Base-by-base conservation (phyloP, 345 rosid species). In the Lenwebbia sp. region DNA sequence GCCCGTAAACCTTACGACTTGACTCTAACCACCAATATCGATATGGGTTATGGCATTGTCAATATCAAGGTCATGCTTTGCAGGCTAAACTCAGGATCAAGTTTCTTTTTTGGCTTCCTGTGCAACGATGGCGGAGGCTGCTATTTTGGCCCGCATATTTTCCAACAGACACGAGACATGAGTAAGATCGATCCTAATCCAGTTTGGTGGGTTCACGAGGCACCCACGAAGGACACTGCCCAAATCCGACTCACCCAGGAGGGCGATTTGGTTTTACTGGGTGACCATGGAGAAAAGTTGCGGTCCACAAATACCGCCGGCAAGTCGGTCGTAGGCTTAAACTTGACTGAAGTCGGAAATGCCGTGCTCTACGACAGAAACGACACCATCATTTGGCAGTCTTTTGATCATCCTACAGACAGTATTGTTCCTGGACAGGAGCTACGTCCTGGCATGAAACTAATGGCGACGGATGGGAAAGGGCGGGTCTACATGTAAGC, bases 121-220 rank as follows among this genome's bases (percentile, higher is more conserved):
- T 23, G 60, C 60, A 0, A 25, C 7, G 60, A 23, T 1, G n/a
- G 1, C n/a, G 3, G 13, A 3, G 1, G 13, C n/a, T 56, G 60
- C 60, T 23, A 3, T 56, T 10, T 23, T 4, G 13, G 60, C 28
- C n/a, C 10, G n/a, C 5, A 0, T 56, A 25, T 23, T 56, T 56
- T 56, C 13, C 28, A 23, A 10, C 13, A 3, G 60, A 56, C n/a
- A 23, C 60, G 2, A 23, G 13, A 55, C 60, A 23, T 23, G n/a
- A 10, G 10, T 3, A 1, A 25, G 2, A 9, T 23, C 58, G 2
- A 0, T 26, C 6, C 2, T 0, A 0, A 0, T 14, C 2, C 7
- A 4, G 28, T 57, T 57, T 57, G 30, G 30, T 0, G 2, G 14
- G 62, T 26, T 25, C 1, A 0, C 0, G 5, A 3, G 1, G 10